A percentile compares a stretch with the other conserved stretches of the same genome.
Conservation (phyloP, 140 eudicot genomes). For the Ambrosia hybrid region DNA sequence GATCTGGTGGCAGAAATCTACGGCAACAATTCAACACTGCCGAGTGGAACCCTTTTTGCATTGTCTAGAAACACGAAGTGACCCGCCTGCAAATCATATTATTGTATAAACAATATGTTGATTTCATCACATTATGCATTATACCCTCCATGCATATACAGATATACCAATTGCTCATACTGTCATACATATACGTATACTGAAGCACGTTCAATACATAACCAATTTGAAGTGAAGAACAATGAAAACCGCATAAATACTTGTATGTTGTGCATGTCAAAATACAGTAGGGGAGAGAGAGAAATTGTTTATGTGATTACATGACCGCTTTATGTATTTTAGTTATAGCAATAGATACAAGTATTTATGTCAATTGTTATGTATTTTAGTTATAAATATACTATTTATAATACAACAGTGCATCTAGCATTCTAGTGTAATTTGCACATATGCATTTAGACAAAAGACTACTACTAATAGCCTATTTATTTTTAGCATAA, state of each 20-base stretch:
- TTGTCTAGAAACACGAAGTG: constrained; percentile 85
- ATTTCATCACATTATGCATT: neutral
- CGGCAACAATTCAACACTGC: constrained; percentile 77
- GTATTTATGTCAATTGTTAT: no score
- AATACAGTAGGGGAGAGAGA: no score
- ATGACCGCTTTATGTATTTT: no score
- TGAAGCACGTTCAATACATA: neutral
- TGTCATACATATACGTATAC: no score
- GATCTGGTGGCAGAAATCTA: constrained; percentile 51
- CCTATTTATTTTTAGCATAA: no score
- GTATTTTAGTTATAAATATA: no score
- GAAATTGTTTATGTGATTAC: no score
- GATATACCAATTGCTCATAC: neutral
- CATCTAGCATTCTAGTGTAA: no score
- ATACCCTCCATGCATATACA: neutral
- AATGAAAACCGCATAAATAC: neutral
- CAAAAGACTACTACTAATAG: no score
- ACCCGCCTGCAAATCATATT: constrained; percentile 59
- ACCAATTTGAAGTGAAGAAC: neutral
- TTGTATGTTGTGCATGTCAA: neutral
- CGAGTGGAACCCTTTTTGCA: constrained; percentile 77
- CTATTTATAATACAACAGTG: no score
- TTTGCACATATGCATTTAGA: no score
- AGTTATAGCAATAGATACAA: no score
- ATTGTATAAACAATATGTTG: neutral